phyloP scores from a whole-genome alignment of 225 moss, liverwort and hornwort species.

The Bryoerythrophyllum caledonicum region DNA sequence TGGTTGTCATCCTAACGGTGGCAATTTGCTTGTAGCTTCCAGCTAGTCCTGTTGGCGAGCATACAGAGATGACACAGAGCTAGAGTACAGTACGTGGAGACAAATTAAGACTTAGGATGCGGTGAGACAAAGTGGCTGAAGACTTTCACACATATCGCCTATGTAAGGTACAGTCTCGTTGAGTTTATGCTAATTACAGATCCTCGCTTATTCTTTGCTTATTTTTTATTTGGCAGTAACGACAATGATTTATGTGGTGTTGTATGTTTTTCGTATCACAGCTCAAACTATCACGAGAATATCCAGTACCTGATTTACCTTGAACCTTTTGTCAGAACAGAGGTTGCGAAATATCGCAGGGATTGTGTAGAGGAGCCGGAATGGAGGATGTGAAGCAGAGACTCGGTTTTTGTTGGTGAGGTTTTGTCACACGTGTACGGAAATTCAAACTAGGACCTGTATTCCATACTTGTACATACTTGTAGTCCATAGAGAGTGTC shows the following conservation, averaged over 20 bases:
- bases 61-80: slow-evolving; percentile 41
- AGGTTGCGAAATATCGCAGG: slow-evolving; percentile 37
- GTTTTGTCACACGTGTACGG: slow-evolving; percentile 46
- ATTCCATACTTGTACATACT: slow-evolving; percentile 54
- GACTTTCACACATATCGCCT: slow-evolving; percentile 18
- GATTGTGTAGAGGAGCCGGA: slow-evolving; percentile 46
- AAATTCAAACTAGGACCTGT: slow-evolving; percentile 34
- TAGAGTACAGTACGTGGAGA: slow-evolving; percentile 37
- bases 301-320: slow-evolving; percentile 21
- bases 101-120: slow-evolving; percentile 37
- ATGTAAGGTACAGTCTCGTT: slow-evolving; percentile 32
- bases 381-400: slow-evolving; percentile 46
- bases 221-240: not conserved
- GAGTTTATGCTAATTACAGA: not conserved
- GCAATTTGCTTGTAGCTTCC: slow-evolving; percentile 45
- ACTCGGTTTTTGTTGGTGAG: slow-evolving; percentile 47
- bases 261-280: slow-evolving; percentile 8
- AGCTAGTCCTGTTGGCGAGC: slow-evolving; percentile 54
- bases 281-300: slow-evolving; percentile 5
- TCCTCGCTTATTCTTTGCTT: not conserved
- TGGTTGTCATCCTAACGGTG: slow-evolving; percentile 21
- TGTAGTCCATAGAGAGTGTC: slow-evolving; percentile 44
- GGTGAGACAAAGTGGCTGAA: slow-evolving; percentile 37
- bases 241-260: slow-evolving; percentile 7
- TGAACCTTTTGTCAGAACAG: slow-evolving; percentile 36